These are phyloP conservation scores for Termitomyces sp. DNA, from an alignment of 1,284 basidiomycete genomes.

Conservation along the genomic window DNA sequence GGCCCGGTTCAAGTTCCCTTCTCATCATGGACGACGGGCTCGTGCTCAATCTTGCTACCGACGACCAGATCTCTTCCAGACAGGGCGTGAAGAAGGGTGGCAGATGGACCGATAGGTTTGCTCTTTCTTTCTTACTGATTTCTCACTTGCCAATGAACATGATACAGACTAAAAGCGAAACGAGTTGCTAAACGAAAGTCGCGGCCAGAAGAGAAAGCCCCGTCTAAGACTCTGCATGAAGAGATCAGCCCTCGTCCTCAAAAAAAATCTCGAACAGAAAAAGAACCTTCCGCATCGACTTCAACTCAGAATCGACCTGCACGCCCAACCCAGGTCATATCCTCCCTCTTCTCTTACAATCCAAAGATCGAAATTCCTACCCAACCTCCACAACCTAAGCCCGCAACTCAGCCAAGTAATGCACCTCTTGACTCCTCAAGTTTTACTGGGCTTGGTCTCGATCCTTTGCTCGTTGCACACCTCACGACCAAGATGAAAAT, in stretches of 20 bases:
- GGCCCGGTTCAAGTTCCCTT: background rate
- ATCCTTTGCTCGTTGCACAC: slow-evolving; percentile 79
- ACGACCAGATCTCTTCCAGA: slow-evolving; percentile 31
- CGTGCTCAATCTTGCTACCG: slow-evolving; percentile 59
- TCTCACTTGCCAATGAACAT: slow-evolving; percentile 11
- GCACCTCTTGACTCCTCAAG: slow-evolving; percentile 78
- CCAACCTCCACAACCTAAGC: slow-evolving; percentile 23
- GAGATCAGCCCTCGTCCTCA: slow-evolving; percentile 29
- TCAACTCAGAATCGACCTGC: slow-evolving; percentile 19
- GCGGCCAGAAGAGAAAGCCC: slow-evolving; percentile 29
- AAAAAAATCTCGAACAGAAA: slow-evolving; percentile 50
- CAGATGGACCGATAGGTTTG: slow-evolving; percentile 81
- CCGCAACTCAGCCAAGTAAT: slow-evolving; percentile 65
- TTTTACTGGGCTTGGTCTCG: slow-evolving; percentile 73
- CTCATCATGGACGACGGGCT: slow-evolving; percentile 61
- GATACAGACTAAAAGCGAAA: slow-evolving; percentile 63
- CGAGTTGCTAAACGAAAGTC: slow-evolving; percentile 60
- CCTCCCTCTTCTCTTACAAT: slow-evolving; percentile 86
- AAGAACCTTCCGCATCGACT: slow-evolving; percentile 25
- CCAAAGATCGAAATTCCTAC: slow-evolving; percentile 53
- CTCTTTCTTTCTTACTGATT: slow-evolving; percentile 13
- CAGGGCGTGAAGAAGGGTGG: slow-evolving; percentile 58
- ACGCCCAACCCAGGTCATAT: slow-evolving; percentile 71
- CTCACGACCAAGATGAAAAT: slow-evolving; percentile 81
- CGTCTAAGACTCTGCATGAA: slow-evolving; percentile 14